Evolutionary conservation across 768 basidiomycete species (phyloP).

Genomic region (Psilocybe tampanensis): DNA sequence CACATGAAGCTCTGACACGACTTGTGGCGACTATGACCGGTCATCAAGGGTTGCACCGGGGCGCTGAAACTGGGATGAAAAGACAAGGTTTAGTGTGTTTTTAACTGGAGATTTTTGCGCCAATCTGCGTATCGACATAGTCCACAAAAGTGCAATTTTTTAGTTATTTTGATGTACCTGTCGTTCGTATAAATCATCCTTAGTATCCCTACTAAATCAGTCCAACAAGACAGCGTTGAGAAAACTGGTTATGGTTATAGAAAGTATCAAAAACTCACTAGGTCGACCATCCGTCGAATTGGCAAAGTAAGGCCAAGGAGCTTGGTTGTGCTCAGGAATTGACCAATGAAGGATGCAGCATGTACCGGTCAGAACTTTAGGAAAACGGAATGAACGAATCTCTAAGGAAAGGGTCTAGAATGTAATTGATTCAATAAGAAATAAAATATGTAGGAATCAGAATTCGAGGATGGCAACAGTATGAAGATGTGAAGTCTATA

Average conservation of each 20-base stretch:
- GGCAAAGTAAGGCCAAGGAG: too few relatives aligned
- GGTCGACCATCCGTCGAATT: background rate
- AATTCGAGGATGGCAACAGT: constrained; percentile 1
- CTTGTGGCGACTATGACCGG: background rate
- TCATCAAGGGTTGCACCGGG: background rate
- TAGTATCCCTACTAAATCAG: too few relatives aligned
- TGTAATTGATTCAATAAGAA: background rate
- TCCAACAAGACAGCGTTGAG: background rate
- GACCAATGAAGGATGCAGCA: too few relatives aligned
- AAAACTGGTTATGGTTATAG: background rate
- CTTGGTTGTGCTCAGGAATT: too few relatives aligned
- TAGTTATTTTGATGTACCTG: too few relatives aligned
- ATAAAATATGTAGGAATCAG: constrained; percentile 4
- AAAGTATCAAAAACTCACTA: background rate
- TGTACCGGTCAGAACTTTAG: background rate
- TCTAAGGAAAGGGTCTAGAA: background rate
- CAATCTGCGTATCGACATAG: too few relatives aligned
- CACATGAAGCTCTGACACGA: background rate
- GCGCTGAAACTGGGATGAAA: background rate
- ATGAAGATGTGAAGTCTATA: constrained; percentile 14
- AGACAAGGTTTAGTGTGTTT: background rate
- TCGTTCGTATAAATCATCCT: too few relatives aligned
- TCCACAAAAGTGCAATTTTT: too few relatives aligned
- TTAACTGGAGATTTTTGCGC: too few relatives aligned
- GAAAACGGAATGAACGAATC: background rate